These are phyloP conservation scores for Debaryomyces udenii DNA, from an alignment of 1,139 yeast species.

Conservation along the genomic window DNA sequence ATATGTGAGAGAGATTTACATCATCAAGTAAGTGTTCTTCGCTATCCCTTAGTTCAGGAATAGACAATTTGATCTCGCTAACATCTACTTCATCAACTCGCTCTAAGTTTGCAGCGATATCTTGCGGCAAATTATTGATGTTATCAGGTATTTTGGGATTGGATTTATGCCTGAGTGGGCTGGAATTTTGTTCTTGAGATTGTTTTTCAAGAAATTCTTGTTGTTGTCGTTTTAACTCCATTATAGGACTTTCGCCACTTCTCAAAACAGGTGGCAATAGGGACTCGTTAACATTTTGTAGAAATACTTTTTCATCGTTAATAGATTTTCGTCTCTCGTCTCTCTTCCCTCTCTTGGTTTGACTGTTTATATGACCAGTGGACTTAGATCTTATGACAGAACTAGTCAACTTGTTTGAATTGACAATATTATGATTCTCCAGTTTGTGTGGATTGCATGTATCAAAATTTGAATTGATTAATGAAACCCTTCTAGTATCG, in stretches of 20 bases:
- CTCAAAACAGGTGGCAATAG: slow-evolving; percentile 42
- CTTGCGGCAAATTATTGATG: not conserved
- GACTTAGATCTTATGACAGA: slow-evolving; percentile 30
- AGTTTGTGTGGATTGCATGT: not conserved
- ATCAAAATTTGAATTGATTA: slow-evolving; percentile 13
- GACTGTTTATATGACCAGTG: slow-evolving; percentile 22
- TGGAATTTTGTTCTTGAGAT: slow-evolving; percentile 7
- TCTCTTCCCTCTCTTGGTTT: slow-evolving; percentile 17
- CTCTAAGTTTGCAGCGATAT: not conserved
- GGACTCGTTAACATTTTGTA: slow-evolving; percentile 35
- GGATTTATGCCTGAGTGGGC: not conserved
- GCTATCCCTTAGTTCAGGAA: not conserved
- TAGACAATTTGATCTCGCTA: not conserved
- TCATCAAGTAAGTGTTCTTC: slow-evolving; percentile 15
- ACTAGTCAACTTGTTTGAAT: not conserved
- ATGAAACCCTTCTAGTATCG: slow-evolving; percentile 14
- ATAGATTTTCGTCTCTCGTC: slow-evolving; percentile 35
- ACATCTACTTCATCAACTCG: slow-evolving; percentile 1
- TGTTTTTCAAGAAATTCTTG: slow-evolving; percentile 10
- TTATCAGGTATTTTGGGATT: not conserved
- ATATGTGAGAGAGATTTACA: slow-evolving; percentile 24
- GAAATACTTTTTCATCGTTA: slow-evolving; percentile 34
- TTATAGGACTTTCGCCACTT: slow-evolving; percentile 37
- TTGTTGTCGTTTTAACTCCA: slow-evolving; percentile 31
- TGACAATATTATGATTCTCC: slow-evolving; percentile 1